Evolutionary conservation across 2,329 filamentous ascomycete species (phyloP), one percentile per base, ranked within the genome.

Genomic region (Epicoccum nigrum): DNA sequence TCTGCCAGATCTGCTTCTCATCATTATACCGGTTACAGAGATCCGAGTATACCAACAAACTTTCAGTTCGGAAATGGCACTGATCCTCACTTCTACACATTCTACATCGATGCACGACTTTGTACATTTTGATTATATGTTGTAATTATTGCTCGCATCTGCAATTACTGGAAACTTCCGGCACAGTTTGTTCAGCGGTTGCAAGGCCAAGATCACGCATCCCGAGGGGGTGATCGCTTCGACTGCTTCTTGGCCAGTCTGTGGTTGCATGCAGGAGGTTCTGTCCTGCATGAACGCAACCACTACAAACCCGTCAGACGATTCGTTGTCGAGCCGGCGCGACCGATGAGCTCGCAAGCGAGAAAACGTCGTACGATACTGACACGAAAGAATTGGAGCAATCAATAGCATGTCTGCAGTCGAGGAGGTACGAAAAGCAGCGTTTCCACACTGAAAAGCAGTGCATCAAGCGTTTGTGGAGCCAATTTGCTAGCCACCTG

Each of bases 231-330:
- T 31, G 23, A 35, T 30, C 17, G 16, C 38, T 32, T 16, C 15
- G 38, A 32, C 17, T 13, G 17, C 7, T 13, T 23, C 17, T 23
- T 17, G 31, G 27, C 15, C 32, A 38, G 17, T 23, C 8, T 33
- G 23, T 16, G 25, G 17, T 52, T 39, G 17, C 43, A 43, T 33
- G 33, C 28, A 27, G 21, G 20, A 34, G 31, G 7, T 15, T 30
- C 20, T 42, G 39, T 34, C 44, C 38, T 52, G 50, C 50, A 48
- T 53, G 44, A 53, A 53, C 45, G 51, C 51, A 49, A 45, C 33
- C 51, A 48, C 15, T 30, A 54, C 34, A 41, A 27, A 11, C 33
- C 11, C 25, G 34, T 41, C 40, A 27, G 19, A 39, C 28, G 44
- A 53, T n/a, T 53, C 50, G 48, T 27, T 20, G 39, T 31, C 33